Evolutionary conservation across 179 eudicot genomes (phyloP).

Genomic region (Beta macrorhiza): DNA sequence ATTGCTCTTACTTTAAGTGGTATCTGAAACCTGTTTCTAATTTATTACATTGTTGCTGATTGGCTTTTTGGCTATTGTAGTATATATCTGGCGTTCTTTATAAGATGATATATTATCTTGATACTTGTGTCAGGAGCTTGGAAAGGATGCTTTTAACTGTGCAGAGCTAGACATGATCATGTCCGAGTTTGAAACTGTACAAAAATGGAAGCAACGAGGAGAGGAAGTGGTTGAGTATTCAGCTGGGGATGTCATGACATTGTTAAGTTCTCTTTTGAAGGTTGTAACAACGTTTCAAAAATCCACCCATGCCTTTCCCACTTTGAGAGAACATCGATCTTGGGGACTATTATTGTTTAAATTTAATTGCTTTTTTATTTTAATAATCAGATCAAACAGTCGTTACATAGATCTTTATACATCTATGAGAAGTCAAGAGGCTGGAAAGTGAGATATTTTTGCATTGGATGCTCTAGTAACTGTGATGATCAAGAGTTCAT

Average conservation of each 20-base stretch:
- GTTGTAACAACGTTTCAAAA: slow-evolving; percentile 30
- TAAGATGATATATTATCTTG: neutral
- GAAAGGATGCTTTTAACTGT: slow-evolving; percentile 65
- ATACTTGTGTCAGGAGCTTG: slow-evolving; percentile 58
- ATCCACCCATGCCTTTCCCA: too few relatives aligned
- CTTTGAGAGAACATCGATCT: neutral
- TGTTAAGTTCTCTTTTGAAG: slow-evolving; percentile 53
- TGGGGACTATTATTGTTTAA: slow-evolving; percentile 3
- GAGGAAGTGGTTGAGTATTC: slow-evolving; percentile 47
- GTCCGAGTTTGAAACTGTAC: slow-evolving; percentile 55
- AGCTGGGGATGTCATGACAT: slow-evolving; percentile 37
- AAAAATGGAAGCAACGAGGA: slow-evolving; percentile 59
- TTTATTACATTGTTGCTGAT: neutral
- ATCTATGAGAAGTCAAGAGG: slow-evolving; percentile 52
- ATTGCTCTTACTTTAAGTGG: neutral
- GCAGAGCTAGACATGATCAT: slow-evolving; percentile 63
- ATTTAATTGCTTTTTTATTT: neutral
- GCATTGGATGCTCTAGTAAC: slow-evolving; percentile 54
- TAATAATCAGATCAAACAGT: slow-evolving; percentile 51
- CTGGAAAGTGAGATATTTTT: slow-evolving; percentile 51
- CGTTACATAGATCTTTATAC: slow-evolving; percentile 64
- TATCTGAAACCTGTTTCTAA: neutral
- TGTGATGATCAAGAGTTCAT: slow-evolving; percentile 55
- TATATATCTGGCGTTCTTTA: neutral
- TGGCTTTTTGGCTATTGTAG: neutral